phyloP scores from a whole-genome alignment of 2,329 filamentous ascomycete species.

The Metarhizium anisopliae region DNA sequence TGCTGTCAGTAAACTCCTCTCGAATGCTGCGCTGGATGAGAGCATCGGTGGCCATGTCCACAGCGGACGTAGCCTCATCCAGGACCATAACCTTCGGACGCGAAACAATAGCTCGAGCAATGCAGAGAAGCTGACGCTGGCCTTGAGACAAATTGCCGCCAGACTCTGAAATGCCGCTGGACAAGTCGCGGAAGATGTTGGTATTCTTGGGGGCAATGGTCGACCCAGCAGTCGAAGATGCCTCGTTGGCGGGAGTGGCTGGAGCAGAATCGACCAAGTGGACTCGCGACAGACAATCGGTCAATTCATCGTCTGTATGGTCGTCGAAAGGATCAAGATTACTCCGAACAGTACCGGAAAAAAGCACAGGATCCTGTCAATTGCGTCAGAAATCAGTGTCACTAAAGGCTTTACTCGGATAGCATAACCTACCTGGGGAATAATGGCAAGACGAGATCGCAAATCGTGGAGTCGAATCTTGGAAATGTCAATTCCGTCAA shows the following conservation, averaged over 20 bases:
- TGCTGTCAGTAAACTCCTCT: slow-evolving; percentile 60
- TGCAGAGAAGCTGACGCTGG: slow-evolving; percentile 66
- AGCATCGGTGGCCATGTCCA: slow-evolving; percentile 68
- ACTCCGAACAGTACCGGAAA: slow-evolving; percentile 66
- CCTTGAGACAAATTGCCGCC: slow-evolving; percentile 69
- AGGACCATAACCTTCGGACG: slow-evolving; percentile 70
- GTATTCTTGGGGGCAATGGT: slow-evolving; percentile 37
- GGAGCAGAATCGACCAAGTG: slow-evolving; percentile 47
- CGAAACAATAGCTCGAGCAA: slow-evolving; percentile 63
- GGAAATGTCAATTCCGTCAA: slow-evolving; percentile 69
- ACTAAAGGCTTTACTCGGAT: background rate
- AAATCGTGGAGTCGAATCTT: slow-evolving; percentile 62
- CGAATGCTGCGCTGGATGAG: slow-evolving; percentile 67
- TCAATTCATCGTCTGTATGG: slow-evolving; percentile 58
- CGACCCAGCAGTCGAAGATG: slow-evolving; percentile 25
- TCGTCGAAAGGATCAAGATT: slow-evolving; percentile 72
- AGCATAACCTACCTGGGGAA: slow-evolving; percentile 45
- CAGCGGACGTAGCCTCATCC: slow-evolving; percentile 70
- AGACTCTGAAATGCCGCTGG: slow-evolving; percentile 58
- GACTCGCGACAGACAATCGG: slow-evolving; percentile 60
- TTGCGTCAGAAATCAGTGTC: background rate
- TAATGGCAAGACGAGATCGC: slow-evolving; percentile 68
- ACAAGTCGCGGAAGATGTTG: slow-evolving; percentile 57
- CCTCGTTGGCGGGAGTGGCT: slow-evolving; percentile 29
- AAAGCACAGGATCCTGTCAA: slow-evolving; percentile 64